Percentiles rank a stretch among this genome's conserved stretches.
phyloP scores from a whole-genome alignment of 805 yeast genomes.

The Metschnikowia koreensis region DNA sequence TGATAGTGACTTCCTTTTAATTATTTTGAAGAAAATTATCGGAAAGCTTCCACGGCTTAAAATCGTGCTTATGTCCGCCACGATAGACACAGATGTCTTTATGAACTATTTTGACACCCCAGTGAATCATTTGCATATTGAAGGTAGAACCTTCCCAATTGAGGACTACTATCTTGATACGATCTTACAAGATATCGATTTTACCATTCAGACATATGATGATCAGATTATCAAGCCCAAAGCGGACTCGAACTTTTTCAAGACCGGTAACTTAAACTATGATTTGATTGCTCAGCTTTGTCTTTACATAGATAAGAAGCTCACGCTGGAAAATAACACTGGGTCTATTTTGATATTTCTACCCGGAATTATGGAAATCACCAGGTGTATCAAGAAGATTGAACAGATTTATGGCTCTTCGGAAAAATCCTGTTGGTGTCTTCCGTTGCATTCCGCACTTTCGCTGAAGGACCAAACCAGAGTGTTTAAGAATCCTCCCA shows the following conservation, averaged over 20 bases:
- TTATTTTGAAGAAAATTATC: conserved; percentile 65
- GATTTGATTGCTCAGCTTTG: conserved; percentile 64
- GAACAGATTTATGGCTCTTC: conserved; percentile 14
- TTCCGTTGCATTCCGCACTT: conserved; percentile 89
- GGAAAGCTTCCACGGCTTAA: conserved; percentile 53
- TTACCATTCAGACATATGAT: conserved; percentile 42
- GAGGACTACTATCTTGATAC: conserved; percentile 71
- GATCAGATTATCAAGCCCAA: conserved; percentile 50
- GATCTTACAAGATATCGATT: conserved; percentile 56
- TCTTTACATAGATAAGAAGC: conserved; percentile 47
- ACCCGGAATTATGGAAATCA: conserved; percentile 90
- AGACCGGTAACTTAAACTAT: conserved; percentile 68
- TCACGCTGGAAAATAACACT: conserved; percentile 38
- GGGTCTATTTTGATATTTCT: conserved; percentile 85
- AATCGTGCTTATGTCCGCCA: conserved; percentile 89
- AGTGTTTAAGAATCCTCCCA: conserved; percentile 61
- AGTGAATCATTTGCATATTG: conserved; percentile 71
- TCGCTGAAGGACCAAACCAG: conserved; percentile 77
- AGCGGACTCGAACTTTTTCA: conserved; percentile 65
- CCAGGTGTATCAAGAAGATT: conserved; percentile 51
- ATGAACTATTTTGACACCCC: conserved; percentile 56
- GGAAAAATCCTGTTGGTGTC: conserved; percentile 32
- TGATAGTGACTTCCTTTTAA: conserved; percentile 82
- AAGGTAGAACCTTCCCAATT: conserved; percentile 93
- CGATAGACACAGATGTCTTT: conserved; percentile 73